phyloP scores from a whole-genome alignment of 371 early-diverging fungal species.

The Thermomucor indicae-seudaticae region DNA sequence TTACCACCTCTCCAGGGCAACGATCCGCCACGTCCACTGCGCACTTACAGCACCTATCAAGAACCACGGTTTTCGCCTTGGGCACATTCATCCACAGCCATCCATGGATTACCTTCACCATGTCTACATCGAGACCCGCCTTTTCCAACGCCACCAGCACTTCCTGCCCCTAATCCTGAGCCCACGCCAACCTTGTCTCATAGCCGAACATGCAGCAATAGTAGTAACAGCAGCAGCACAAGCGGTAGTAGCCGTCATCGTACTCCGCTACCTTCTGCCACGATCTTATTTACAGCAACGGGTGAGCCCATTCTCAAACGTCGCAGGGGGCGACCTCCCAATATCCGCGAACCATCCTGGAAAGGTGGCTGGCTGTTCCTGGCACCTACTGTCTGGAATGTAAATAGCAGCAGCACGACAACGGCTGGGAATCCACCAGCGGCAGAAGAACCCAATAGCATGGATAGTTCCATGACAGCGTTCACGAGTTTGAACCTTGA shows the following conservation, averaged over 20 bases:
- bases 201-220: neutral
- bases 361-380: slow-evolving; percentile 45
- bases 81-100: slow-evolving; percentile 1
- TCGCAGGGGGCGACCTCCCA: slow-evolving; percentile 38
- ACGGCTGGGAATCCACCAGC: neutral
- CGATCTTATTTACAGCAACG: slow-evolving; percentile 23
- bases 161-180: neutral
- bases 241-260: slow-evolving; percentile 8
- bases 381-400: slow-evolving; percentile 46
- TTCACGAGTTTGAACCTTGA: slow-evolving; percentile 40
- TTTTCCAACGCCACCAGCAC: neutral
- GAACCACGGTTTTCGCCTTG: neutral
- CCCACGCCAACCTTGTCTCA: neutral
- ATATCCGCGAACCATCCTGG: slow-evolving; percentile 14
- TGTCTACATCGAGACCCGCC: neutral
- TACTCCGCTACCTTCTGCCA: slow-evolving; percentile 14
- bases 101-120: no score
- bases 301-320: slow-evolving; percentile 41
- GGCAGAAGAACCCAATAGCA: neutral
- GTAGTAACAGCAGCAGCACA: neutral
- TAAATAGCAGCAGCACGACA: slow-evolving; percentile 11
- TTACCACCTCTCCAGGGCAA: slow-evolving; percentile 14
- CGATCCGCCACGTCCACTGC: slow-evolving; percentile 12
- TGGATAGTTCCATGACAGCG: slow-evolving; percentile 32
- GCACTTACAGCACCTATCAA: no score